phyloP scores from a whole-genome alignment of 129 eudicot species.

The Flaveria brownii region DNA sequence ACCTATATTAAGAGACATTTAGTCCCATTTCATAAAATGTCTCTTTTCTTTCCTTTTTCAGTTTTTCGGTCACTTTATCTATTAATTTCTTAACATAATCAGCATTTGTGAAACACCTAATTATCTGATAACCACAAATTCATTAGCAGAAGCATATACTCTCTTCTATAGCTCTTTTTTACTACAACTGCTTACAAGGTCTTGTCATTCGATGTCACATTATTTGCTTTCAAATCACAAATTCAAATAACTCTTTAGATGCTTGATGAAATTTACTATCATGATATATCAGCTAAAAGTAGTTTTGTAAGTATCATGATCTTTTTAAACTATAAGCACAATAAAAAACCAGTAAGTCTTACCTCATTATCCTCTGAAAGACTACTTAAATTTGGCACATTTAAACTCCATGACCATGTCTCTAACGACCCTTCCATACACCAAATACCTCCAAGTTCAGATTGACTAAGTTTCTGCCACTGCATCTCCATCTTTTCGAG shows the following conservation, averaged over 20 bases:
- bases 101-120: conserved; percentile 7
- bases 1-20: background rate
- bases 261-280: background rate
- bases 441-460: conserved; percentile 96
- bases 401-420: conserved; percentile 99
- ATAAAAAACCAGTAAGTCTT: conserved; percentile 18
- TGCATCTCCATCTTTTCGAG: conserved; percentile 78
- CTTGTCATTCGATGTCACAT: background rate
- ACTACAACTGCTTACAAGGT: background rate
- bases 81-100: background rate
- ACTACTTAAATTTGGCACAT: conserved; percentile 89
- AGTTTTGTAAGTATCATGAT: background rate
- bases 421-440: conserved; percentile 86
- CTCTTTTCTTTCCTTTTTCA: background rate
- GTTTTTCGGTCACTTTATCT: conserved; percentile 4
- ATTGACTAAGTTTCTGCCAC: conserved; percentile 78
- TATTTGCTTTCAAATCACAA: background rate
- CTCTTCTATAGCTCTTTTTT: background rate
- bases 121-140: background rate
- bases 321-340: background rate
- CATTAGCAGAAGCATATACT: background rate
- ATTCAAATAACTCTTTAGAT: background rate
- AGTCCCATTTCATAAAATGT: background rate
- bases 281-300: conserved; percentile 9
- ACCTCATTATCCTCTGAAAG: conserved; percentile 92